A percentile compares a stretch with the other conserved stretches of the same genome.
Conservation (phyloP, 75 land plant species). For the Adiantum capillusveneris region DNA sequence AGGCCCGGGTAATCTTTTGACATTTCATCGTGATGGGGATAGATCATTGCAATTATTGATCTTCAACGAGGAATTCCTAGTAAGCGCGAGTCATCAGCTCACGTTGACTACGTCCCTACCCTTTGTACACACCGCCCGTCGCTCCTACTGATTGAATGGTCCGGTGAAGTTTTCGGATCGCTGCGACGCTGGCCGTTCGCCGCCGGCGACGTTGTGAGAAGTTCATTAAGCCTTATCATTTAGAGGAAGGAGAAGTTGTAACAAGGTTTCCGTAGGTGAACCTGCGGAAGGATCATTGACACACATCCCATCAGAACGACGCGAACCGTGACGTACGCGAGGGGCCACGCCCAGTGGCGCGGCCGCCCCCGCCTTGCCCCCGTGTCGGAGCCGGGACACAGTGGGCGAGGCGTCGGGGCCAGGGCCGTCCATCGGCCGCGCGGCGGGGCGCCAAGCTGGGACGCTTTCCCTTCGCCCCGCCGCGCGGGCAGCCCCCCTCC, state of each 20-base stretch:
- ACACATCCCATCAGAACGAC: too few relatives aligned
- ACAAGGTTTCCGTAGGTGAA: slow-evolving; percentile 27
- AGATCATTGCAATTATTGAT: slow-evolving; percentile 51
- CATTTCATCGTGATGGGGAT: slow-evolving; percentile 32
- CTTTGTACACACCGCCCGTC: slow-evolving; percentile 37
- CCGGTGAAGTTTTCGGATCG: slow-evolving; percentile 34
- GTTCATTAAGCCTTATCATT: slow-evolving; percentile 39
- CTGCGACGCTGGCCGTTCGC: slow-evolving; percentile 8
- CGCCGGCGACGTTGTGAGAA: slow-evolving; percentile 19
- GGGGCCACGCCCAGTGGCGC: too few relatives aligned
- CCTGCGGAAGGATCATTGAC: slow-evolving; percentile 19
- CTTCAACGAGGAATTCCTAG: slow-evolving; percentile 44
- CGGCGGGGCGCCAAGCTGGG: too few relatives aligned
- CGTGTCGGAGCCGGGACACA: too few relatives aligned
- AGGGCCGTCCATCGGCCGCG: too few relatives aligned
- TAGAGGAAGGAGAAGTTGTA: slow-evolving; percentile 48
- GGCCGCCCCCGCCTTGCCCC: too few relatives aligned
- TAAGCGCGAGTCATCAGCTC: slow-evolving; percentile 48
- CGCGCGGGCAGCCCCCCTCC: too few relatives aligned
- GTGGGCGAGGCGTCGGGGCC: too few relatives aligned
- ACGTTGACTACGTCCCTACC: slow-evolving; percentile 43
- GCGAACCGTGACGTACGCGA: too few relatives aligned
- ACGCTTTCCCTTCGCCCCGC: too few relatives aligned
- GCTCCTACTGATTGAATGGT: slow-evolving; percentile 36
- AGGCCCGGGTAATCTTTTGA: slow-evolving; percentile 21